Percentiles rank a stretch among this genome's conserved stretches.
phyloP scores from a whole-genome alignment of 306 rosid species.

The Cicer arietinum region DNA sequence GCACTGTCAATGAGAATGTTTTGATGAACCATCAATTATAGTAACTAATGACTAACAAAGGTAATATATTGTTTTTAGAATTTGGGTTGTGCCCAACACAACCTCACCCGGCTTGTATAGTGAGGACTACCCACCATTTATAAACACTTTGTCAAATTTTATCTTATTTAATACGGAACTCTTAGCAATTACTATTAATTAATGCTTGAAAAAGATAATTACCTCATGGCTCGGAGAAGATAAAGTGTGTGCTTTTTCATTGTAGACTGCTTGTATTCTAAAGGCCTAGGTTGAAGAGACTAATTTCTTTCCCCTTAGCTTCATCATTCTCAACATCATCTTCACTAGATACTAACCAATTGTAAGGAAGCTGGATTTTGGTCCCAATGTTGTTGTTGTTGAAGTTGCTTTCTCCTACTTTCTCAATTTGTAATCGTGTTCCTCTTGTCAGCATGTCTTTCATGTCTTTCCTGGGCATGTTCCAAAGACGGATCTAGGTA shows the following conservation, averaged over 20 bases:
- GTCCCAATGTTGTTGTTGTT: background rate
- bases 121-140: no score
- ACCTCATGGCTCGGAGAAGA: conserved; percentile 4
- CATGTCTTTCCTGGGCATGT: no score
- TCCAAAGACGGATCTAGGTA: no score
- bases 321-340: background rate
- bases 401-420: background rate
- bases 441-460: background rate
- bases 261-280: background rate
- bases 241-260: background rate
- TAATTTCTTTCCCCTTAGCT: background rate
- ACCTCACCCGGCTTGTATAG: no score
- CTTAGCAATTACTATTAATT: background rate
- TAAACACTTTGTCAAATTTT: no score
- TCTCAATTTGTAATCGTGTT: background rate
- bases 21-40: background rate
- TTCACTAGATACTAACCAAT: conserved; percentile 4
- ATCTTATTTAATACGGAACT: no score
- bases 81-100: no score
- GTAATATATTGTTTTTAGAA: background rate
- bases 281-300: background rate
- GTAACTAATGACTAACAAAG: background rate
- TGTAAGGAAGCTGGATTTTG: conserved; percentile 28
- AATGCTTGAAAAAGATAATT: background rate
- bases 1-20: background rate